Evolutionary conservation across 768 basidiomycete genomes (phyloP).

Genomic region (Mycena filopes): DNA sequence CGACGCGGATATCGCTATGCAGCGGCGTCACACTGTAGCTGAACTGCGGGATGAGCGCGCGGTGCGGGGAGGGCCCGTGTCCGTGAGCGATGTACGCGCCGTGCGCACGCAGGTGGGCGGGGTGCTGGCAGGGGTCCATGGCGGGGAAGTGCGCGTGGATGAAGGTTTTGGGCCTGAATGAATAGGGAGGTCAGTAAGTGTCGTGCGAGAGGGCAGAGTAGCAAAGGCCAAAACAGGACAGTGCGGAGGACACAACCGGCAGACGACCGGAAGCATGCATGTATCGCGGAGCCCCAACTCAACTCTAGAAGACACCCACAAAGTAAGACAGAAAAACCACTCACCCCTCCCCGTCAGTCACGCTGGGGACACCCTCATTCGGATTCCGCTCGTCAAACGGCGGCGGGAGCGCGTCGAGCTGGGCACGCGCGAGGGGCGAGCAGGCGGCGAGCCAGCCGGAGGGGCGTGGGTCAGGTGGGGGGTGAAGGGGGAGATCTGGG

Average conservation of each 20-base stretch:
- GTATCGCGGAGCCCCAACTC: too few species aligned
- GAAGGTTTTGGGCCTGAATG: conserved; percentile 47
- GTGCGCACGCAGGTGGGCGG: conserved; percentile 50
- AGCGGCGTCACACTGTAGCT: conserved; percentile 57
- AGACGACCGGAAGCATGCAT: not conserved
- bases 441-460: conserved; percentile 33
- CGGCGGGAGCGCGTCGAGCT: conserved; percentile 19
- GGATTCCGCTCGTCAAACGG: conserved; percentile 19
- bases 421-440: conserved; percentile 26
- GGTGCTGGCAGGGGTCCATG: conserved; percentile 61
- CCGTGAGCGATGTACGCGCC: conserved; percentile 64
- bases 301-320: too few species aligned
- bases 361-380: conserved; percentile 8
- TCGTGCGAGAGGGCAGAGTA: not conserved
- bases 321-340: not conserved
- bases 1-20: conserved; percentile 63
- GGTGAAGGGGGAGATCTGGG: too few species aligned
- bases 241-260: not conserved
- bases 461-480: too few species aligned
- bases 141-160: conserved; percentile 55
- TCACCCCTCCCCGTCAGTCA: not conserved
- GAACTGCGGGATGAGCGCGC: conserved; percentile 60
- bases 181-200: not conserved
- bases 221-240: not conserved
- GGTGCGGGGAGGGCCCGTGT: conserved; percentile 55